phyloP scores from a whole-genome alignment of 2,329 filamentous ascomycete genomes.

The Podosphaera leucotricha region DNA sequence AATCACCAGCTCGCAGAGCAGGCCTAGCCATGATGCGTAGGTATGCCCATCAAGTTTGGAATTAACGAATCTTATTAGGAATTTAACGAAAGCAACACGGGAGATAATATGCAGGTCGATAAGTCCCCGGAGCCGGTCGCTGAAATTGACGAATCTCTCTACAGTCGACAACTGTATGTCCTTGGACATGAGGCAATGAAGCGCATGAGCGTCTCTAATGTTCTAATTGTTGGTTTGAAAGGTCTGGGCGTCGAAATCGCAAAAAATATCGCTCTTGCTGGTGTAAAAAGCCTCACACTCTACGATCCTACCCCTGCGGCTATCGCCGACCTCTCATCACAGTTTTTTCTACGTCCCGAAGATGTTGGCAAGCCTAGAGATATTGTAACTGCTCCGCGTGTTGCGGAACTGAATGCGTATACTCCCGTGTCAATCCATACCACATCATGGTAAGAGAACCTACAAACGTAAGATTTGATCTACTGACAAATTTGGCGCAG shows the following conservation, averaged over 20 bases:
- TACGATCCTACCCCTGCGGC: slow-evolving; percentile 70
- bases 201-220: slow-evolving; percentile 90
- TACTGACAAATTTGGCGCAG: slow-evolving; percentile 19
- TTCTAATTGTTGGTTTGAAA: slow-evolving; percentile 77
- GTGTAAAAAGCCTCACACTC: slow-evolving; percentile 89
- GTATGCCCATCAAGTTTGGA: background rate
- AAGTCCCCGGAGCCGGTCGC: slow-evolving; percentile 28
- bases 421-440: slow-evolving; percentile 67
- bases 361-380: slow-evolving; percentile 89
- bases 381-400: slow-evolving; percentile 61
- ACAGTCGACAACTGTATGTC: slow-evolving; percentile 52
- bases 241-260: slow-evolving; percentile 94
- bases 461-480: background rate
- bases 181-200: slow-evolving; percentile 76
- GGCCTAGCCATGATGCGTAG: background rate
- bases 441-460: slow-evolving; percentile 23
- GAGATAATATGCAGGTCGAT: slow-evolving; percentile 42
- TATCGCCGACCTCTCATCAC: slow-evolving; percentile 77
- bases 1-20: background rate
- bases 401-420: slow-evolving; percentile 90
- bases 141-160: slow-evolving; percentile 51
- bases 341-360: slow-evolving; percentile 78
- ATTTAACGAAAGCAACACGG: slow-evolving; percentile 34
- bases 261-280: slow-evolving; percentile 94
- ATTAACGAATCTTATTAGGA: slow-evolving; percentile 14